Percentiles rank a stretch among this genome's conserved stretches.
Conservation (phyloP, 225 moss, liverwort and hornwort genomes). For the Sphagnum contortum region DNA sequence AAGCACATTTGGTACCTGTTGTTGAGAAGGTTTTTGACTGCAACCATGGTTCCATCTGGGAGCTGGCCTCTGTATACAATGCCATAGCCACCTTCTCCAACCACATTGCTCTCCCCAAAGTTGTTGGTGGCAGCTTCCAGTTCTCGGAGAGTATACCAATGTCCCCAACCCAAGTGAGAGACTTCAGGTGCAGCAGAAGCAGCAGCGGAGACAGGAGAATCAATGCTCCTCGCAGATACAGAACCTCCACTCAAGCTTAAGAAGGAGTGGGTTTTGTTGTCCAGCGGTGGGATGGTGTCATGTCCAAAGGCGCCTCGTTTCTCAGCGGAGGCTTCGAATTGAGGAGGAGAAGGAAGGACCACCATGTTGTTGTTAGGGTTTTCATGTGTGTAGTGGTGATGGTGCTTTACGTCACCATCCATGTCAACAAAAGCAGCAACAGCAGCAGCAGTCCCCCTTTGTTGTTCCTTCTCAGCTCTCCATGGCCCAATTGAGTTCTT, state of each 20-base stretch:
- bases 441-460: slow-evolving; percentile 13
- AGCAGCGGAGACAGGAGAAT: slow-evolving; percentile 24
- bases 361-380: slow-evolving; percentile 4
- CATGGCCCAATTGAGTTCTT: too few relatives aligned
- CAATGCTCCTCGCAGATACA: slow-evolving; percentile 38
- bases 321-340: slow-evolving; percentile 22
- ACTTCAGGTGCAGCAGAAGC: slow-evolving; percentile 58
- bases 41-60: slow-evolving; percentile 68
- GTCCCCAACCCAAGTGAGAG: slow-evolving; percentile 95
- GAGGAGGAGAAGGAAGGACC: too few relatives aligned
- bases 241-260: slow-evolving; percentile 50
- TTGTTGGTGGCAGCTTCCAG: slow-evolving; percentile 76
- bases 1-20: slow-evolving; percentile 41
- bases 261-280: slow-evolving; percentile 31
- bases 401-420: not conserved
- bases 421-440: not conserved
- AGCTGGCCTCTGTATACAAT: slow-evolving; percentile 94
- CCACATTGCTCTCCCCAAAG: slow-evolving; percentile 76
- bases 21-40: slow-evolving; percentile 94
- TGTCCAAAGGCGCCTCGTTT: slow-evolving; percentile 49
- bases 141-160: slow-evolving; percentile 88
- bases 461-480: not conserved
- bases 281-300: slow-evolving; percentile 24
- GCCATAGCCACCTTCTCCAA: slow-evolving; percentile 97
- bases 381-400: slow-evolving; percentile 15